Evolutionary conservation across 495 filamentous ascomycete genomes (phyloP).

Genomic region (Filosporella fistucella): DNA sequence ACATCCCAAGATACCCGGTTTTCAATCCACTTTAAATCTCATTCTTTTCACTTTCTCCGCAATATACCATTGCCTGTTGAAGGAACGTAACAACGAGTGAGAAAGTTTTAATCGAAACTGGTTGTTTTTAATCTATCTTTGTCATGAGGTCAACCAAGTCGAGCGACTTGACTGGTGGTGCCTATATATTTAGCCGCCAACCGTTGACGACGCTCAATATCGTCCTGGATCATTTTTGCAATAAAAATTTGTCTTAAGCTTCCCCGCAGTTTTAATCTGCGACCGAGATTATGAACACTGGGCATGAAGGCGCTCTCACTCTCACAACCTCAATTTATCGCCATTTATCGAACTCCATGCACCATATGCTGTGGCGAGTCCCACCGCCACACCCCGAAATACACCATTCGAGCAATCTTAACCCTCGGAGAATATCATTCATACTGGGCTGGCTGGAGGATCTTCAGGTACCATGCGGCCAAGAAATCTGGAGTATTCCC

Average conservation of each 20-base stretch:
- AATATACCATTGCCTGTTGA: no score
- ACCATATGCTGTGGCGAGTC: neutral
- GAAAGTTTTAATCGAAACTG: no score
- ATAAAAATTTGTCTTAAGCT: neutral
- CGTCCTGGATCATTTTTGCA: neutral
- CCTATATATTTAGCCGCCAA: neutral
- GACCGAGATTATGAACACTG: neutral
- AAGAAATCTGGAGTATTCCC: neutral
- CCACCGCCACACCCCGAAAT: neutral
- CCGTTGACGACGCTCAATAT: neutral
- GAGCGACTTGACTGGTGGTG: neutral
- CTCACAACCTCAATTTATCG: neutral
- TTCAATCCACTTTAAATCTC: no score
- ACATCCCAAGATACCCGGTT: no score
- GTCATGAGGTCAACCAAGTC: neutral
- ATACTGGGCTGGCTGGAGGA: neutral
- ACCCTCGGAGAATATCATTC: neutral
- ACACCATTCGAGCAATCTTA: neutral
- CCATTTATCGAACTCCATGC: neutral
- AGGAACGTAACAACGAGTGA: no score
- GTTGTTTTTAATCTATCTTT: no score
- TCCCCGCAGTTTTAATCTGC: constrained; percentile 1
- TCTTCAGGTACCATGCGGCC: constrained; percentile 1
- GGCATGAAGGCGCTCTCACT: neutral
- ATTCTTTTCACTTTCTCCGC: no score